Conservation (phyloP, 225 moss, liverwort and hornwort genomes). For the Thuidium tamariscinum region DNA sequence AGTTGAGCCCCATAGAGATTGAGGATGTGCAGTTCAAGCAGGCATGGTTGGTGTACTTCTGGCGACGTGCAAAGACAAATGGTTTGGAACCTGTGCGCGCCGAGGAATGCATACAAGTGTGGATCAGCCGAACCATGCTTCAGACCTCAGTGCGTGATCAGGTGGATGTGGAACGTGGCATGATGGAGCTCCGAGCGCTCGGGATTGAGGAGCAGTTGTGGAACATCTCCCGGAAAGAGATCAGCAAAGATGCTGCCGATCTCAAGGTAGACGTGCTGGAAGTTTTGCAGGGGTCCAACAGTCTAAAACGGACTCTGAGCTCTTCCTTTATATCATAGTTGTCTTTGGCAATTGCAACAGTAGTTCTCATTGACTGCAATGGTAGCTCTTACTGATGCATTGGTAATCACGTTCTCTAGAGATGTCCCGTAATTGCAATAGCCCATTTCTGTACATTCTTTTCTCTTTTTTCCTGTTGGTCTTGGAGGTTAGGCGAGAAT, state of each 20-base stretch:
- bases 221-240: slow-evolving; percentile 89
- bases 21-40: slow-evolving; percentile 83
- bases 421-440: background rate
- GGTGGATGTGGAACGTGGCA: slow-evolving; percentile 78
- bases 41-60: slow-evolving; percentile 93
- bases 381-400: background rate
- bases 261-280: slow-evolving; percentile 53
- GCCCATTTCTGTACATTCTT: background rate
- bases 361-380: background rate
- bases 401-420: background rate
- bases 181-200: slow-evolving; percentile 68
- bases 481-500: background rate
- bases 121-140: slow-evolving; percentile 78
- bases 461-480: background rate
- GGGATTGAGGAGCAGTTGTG: slow-evolving; percentile 92
- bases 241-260: slow-evolving; percentile 60
- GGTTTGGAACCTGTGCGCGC: slow-evolving; percentile 66
- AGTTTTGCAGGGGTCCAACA: slow-evolving; percentile 21
- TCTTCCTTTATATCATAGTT: background rate
- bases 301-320: slow-evolving; percentile 23
- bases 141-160: slow-evolving; percentile 66
- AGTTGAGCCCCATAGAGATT: slow-evolving; percentile 24
- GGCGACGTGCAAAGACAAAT: slow-evolving; percentile 85
- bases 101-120: slow-evolving; percentile 66
- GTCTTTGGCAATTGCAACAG: background rate